A percentile compares a stretch with the other conserved stretches of the same genome.
Conservation (phyloP, 2,329 filamentous ascomycete genomes). For the Myriosclerotinia duriaeana region DNA sequence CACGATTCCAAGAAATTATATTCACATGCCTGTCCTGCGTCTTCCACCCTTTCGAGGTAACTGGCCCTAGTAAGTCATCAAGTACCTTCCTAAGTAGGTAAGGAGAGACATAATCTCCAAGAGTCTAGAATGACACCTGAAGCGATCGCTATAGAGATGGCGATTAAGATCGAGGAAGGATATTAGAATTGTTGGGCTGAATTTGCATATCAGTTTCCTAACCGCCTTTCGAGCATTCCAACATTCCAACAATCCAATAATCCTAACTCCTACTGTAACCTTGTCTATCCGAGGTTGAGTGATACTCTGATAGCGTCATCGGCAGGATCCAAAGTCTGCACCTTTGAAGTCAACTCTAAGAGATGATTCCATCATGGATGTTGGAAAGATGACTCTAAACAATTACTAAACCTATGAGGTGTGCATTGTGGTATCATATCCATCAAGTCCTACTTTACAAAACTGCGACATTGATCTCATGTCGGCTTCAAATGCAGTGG, state of each 20-base stretch:
- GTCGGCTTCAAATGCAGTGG: conserved; percentile 11
- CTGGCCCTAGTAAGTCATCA: not conserved
- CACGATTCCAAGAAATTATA: not conserved
- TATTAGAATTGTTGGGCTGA: not conserved
- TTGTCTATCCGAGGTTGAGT: not conserved
- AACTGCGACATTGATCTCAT: conserved; percentile 19
- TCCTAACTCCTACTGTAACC: not conserved
- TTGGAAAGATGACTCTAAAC: not conserved
- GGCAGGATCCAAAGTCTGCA: not conserved
- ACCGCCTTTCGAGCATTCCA: not conserved
- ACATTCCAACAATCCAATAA: not conserved
- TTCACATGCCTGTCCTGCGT: conserved; percentile 4
- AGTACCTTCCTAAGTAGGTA: conserved; percentile 17
- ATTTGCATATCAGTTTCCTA: not conserved
- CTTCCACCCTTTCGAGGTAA: not conserved
- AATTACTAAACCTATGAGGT: conserved; percentile 5
- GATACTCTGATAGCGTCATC: not conserved
- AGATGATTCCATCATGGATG: not conserved
- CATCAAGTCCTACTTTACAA: not conserved
- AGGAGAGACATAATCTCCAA: not conserved
- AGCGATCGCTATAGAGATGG: not conserved
- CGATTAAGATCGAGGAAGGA: not conserved
- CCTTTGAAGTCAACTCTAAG: not conserved
- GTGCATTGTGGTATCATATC: not conserved
- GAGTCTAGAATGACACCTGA: not conserved